phyloP scores from a whole-genome alignment of 805 yeast species.

The Debaryomyces maramus region DNA sequence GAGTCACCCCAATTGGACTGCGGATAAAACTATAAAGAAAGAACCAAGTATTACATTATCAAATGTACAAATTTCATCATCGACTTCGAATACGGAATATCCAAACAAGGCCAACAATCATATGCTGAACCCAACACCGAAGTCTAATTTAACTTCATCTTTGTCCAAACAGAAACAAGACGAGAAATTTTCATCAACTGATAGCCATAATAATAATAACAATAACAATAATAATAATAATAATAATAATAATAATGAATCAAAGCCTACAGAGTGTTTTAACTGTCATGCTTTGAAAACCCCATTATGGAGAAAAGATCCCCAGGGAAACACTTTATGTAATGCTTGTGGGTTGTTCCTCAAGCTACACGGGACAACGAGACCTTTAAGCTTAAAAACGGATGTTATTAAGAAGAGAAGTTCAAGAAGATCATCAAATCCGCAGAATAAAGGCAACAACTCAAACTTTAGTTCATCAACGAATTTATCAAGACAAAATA shows the following conservation, averaged over 20 bases:
- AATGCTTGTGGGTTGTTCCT: conserved; percentile 65
- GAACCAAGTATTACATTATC: conserved; percentile 18
- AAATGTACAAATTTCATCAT: conserved; percentile 14
- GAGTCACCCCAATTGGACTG: neutral
- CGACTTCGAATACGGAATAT: neutral
- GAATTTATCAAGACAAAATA: conserved; percentile 1
- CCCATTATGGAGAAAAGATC: conserved; percentile 63
- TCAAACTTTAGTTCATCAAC: neutral
- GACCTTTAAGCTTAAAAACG: conserved; percentile 58
- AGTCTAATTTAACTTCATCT: conserved; percentile 24
- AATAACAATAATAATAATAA: conserved; percentile 1
- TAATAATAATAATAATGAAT: conserved; percentile 2
- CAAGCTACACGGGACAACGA: conserved; percentile 60
- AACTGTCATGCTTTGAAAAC: conserved; percentile 62
- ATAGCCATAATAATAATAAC: neutral
- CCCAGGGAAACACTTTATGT: conserved; percentile 59
- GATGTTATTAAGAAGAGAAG: conserved; percentile 59
- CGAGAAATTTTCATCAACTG: neutral
- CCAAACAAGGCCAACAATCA: conserved; percentile 2
- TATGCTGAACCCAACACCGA: conserved; percentile 8
- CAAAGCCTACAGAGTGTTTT: conserved; percentile 43
- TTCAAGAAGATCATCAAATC: conserved; percentile 34
- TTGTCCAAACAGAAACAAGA: conserved; percentile 14
- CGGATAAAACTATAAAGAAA: conserved; percentile 6
- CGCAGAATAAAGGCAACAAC: neutral